Evolutionary conservation across 805 yeast genomes (phyloP), one percentile per base, ranked within the genome.

Genomic region (Starmerella cellae): DNA sequence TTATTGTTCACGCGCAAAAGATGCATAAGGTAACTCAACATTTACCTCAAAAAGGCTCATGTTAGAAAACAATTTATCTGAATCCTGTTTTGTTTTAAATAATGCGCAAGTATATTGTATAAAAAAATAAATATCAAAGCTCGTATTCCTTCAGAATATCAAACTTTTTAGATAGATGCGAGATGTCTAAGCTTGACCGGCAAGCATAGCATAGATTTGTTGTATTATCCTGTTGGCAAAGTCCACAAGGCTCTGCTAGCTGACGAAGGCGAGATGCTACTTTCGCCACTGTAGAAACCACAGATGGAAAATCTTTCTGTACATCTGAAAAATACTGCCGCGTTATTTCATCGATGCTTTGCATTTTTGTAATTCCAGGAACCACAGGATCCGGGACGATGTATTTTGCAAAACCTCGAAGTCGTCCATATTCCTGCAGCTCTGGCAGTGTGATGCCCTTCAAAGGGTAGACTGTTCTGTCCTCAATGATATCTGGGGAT

Each of bases 261-360:
- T 50, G 53, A n/a, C 49, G 43, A 3, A 87, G 61, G 57, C 88
- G 85, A 37, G 77, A 77, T 4, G 91, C 95, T 0, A 94, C 85
- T 50, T 82, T 78, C 13, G 85, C 85, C 18, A 88, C 96, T 0
- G 97, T 87, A 0, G 95, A 80, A 2, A 87, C 85, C 2, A 88
- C 82, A 43, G 88, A 82, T 0, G 94, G 85, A 56, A 85, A 85
- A 14, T 77, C 85, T 5, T 69, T 68, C 54, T 83, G 94, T 20
- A 87, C 74, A 27, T 69, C 67, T 24, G 65, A 69, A 52, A 83
- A 83, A 59, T 88, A 88, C 38, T 75, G 71, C 22, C 74, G 66
- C 1, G 85, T 77, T 38, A 88, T 68, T 55, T 83, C 93, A 53
- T 82, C 79, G 17, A 88, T 78, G 2, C 94, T 81, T 69, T 79